Percentiles rank a stretch among this genome's conserved stretches.
These are phyloP conservation scores for Hippophae gyantsensis DNA, from an alignment of 306 rosid genomes.

Conservation along the genomic window DNA sequence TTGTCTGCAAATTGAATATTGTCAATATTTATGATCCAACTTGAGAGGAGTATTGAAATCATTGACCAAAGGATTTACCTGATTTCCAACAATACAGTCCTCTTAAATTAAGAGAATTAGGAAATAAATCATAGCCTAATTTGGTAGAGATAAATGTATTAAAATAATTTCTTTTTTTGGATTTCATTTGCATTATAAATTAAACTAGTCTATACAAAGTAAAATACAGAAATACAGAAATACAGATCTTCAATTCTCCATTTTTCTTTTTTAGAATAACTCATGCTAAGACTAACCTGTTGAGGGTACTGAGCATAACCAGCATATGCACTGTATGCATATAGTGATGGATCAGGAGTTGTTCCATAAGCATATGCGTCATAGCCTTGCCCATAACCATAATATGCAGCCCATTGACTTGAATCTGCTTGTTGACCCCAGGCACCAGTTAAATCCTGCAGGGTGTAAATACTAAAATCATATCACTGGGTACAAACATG, in stretches of 20 bases:
- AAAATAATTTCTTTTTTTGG: too few relatives aligned
- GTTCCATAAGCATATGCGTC: slow-evolving; percentile 73
- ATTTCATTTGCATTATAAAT: too few relatives aligned
- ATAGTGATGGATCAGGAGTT: slow-evolving; percentile 64
- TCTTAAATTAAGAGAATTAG: too few relatives aligned
- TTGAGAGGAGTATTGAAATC: too few relatives aligned
- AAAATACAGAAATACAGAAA: neutral
- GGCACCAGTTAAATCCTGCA: slow-evolving; percentile 55
- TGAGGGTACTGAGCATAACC: slow-evolving; percentile 80
- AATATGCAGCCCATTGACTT: slow-evolving; percentile 71
- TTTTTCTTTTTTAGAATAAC: neutral
- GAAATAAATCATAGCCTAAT: too few relatives aligned
- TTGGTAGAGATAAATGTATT: too few relatives aligned
- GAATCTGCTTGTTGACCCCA: slow-evolving; percentile 77
- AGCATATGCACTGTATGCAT: slow-evolving; percentile 67
- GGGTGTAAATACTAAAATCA: slow-evolving; percentile 7
- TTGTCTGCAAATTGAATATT: too few relatives aligned
- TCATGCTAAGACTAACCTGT: slow-evolving; percentile 35
- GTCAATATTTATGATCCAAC: too few relatives aligned
- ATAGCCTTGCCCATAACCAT: slow-evolving; percentile 82
- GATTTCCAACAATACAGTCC: too few relatives aligned
- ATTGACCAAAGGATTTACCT: too few relatives aligned
- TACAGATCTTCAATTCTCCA: neutral
- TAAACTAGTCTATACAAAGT: neutral
- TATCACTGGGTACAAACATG: neutral